A percentile compares a stretch with the other conserved stretches of the same genome.
phyloP scores from a whole-genome alignment of 2,329 filamentous ascomycete genomes.

The Fusarium sp. region DNA sequence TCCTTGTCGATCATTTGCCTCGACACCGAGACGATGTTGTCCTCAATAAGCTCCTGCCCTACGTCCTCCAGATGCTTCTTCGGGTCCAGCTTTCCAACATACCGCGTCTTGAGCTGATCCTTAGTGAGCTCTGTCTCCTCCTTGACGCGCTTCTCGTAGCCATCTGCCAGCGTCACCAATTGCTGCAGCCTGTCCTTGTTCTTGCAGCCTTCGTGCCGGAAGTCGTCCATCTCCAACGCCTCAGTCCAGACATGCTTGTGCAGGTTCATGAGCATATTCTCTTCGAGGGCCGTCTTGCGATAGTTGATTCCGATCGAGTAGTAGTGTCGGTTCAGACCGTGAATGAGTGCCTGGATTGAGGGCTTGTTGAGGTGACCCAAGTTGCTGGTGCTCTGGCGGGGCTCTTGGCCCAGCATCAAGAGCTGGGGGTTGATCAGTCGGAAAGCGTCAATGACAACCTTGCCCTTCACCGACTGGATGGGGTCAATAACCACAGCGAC shows the following conservation, averaged over 20 bases:
- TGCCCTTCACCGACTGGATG: slow-evolving; percentile 99
- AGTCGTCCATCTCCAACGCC: slow-evolving; percentile 96
- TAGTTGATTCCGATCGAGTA: slow-evolving; percentile 99
- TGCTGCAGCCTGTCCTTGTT: slow-evolving; percentile 92
- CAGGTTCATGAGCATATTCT: slow-evolving; percentile 99
- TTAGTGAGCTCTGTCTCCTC: slow-evolving; percentile 98
- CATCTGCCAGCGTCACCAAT: slow-evolving; percentile 90
- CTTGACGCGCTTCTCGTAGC: slow-evolving; percentile 98
- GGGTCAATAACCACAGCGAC: slow-evolving; percentile 98
- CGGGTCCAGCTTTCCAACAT: slow-evolving; percentile 98
- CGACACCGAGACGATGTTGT: slow-evolving; percentile 99
- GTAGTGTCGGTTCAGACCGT: slow-evolving; percentile 98
- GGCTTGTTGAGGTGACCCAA: slow-evolving; percentile 98
- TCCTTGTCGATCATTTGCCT: slow-evolving; percentile 99
- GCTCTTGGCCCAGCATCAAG: slow-evolving; percentile 97
- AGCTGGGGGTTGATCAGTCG: slow-evolving; percentile 98
- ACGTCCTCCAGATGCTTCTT: slow-evolving; percentile 99
- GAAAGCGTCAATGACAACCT: slow-evolving; percentile 99
- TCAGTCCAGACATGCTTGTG: slow-evolving; percentile 99
- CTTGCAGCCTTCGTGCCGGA: slow-evolving; percentile 84
- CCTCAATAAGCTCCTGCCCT: slow-evolving; percentile 96
- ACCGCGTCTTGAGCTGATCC: slow-evolving; percentile 98
- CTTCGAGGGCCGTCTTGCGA: slow-evolving; percentile 95
- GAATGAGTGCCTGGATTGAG: slow-evolving; percentile 98
- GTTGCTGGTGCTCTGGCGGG: slow-evolving; percentile 97